A percentile compares a stretch with the other conserved stretches of the same genome.
These are phyloP conservation scores for Saccharomyces mikatae DNA, from an alignment of 805 yeast species.

Conservation along the genomic window DNA sequence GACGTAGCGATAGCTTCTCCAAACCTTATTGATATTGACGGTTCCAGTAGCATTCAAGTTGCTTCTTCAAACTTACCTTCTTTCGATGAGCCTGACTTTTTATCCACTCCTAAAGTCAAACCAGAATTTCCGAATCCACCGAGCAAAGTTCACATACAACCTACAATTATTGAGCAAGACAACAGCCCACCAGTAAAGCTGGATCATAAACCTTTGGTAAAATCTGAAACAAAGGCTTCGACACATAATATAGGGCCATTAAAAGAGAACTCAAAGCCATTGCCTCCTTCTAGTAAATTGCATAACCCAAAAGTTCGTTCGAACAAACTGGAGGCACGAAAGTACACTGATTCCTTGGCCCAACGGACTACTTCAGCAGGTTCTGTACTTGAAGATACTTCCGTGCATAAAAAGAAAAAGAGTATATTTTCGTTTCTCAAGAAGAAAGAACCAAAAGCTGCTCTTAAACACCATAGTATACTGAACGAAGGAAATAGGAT, in stretches of 20 bases:
- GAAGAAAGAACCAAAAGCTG: slow-evolving; percentile 14
- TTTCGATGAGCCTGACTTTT: slow-evolving; percentile 25
- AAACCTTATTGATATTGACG: slow-evolving; percentile 32
- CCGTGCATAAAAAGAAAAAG: slow-evolving; percentile 13
- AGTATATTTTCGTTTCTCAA: slow-evolving; percentile 27
- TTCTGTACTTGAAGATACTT: slow-evolving; percentile 3
- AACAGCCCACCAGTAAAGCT: background rate
- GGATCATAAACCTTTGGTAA: background rate
- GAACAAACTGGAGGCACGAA: background rate
- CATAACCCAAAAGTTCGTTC: background rate
- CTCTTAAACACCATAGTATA: background rate
- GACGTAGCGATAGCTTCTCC: slow-evolving; percentile 21
- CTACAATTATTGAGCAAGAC: background rate
- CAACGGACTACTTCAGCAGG: slow-evolving; percentile 9
- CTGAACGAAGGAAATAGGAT: slow-evolving; percentile 3
- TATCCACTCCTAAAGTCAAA: slow-evolving; percentile 21
- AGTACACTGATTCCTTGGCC: slow-evolving; percentile 4
- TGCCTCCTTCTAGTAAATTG: slow-evolving; percentile 6
- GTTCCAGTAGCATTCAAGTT: slow-evolving; percentile 10
- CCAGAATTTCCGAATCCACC: background rate
- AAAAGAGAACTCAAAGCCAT: background rate
- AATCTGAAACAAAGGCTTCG: background rate
- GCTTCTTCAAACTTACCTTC: background rate
- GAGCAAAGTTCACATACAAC: background rate
- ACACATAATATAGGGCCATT: background rate